phyloP scores from a whole-genome alignment of 306 rosid genomes.

The Rosa multiflora region DNA sequence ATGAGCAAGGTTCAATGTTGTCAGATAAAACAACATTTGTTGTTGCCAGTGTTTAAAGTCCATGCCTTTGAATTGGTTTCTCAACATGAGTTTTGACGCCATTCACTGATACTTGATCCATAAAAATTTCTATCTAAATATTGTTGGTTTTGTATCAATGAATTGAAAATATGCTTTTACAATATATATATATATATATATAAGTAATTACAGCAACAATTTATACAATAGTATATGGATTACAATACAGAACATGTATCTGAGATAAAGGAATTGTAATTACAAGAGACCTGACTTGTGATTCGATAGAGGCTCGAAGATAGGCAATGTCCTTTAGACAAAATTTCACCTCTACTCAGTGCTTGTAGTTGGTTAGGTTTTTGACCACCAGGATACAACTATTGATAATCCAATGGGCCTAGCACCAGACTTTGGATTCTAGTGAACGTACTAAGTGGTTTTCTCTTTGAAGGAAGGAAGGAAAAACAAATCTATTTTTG shows the following conservation, averaged over 20 bases:
- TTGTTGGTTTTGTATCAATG: not conserved
- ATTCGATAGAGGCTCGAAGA: not conserved
- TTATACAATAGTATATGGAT: no score
- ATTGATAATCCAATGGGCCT: not conserved
- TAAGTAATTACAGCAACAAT: no score
- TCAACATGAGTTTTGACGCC: not conserved
- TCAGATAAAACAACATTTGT: not conserved
- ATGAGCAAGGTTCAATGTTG: slow-evolving; percentile 11
- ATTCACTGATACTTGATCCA: not conserved
- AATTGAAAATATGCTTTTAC: no score
- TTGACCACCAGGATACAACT: not conserved
- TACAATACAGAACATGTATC: not conserved
- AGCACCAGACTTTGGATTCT: not conserved
- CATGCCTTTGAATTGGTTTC: slow-evolving; percentile 4
- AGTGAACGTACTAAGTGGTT: not conserved
- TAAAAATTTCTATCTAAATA: not conserved
- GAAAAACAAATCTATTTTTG: not conserved
- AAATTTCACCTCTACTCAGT: not conserved
- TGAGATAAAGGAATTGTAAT: not conserved
- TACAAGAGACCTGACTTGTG: not conserved
- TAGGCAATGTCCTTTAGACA: not conserved
- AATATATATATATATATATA: no score
- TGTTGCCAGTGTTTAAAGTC: slow-evolving; percentile 4
- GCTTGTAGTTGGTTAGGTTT: not conserved
- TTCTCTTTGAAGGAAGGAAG: not conserved